These are phyloP conservation scores for Phragmites australis DNA, from an alignment of 176 grass and related monocot species.

Conservation along the genomic window DNA sequence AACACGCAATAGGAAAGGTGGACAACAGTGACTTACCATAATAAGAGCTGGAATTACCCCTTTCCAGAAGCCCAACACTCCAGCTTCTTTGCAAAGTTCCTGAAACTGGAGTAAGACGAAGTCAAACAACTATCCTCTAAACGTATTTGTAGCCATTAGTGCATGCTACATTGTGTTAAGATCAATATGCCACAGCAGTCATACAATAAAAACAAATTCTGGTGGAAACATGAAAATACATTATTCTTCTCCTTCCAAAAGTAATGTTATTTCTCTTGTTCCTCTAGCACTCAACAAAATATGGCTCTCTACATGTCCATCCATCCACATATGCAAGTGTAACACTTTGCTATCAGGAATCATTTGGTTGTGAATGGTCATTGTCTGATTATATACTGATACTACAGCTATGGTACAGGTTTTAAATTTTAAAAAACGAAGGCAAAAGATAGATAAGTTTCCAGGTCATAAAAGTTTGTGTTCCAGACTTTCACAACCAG, in stretches of 20 bases:
- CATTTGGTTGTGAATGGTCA: slow-evolving; percentile 10
- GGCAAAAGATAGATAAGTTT: not conserved
- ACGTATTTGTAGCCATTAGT: not conserved
- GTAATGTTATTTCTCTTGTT: slow-evolving; percentile 18
- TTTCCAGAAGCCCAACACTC: slow-evolving; percentile 90
- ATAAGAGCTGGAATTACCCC: slow-evolving; percentile 91
- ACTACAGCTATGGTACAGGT: not conserved
- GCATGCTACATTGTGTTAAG: not conserved
- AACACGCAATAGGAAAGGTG: slow-evolving; percentile 9
- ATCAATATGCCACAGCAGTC: not conserved
- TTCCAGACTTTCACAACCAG: not conserved
- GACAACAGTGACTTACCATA: slow-evolving; percentile 60
- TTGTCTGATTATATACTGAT: not conserved
- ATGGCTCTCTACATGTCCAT: slow-evolving; percentile 4
- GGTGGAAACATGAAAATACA: not conserved
- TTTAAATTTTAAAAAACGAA: not conserved
- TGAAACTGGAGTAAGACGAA: slow-evolving; percentile 58
- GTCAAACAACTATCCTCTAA: slow-evolving; percentile 18
- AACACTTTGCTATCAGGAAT: not conserved
- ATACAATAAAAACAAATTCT: not conserved
- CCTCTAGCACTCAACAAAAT: not conserved
- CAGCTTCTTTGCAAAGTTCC: slow-evolving; percentile 88
- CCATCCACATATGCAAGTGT: not conserved
- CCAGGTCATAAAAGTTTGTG: not conserved
- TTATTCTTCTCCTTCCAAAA: slow-evolving; percentile 9